A percentile compares a stretch with the other conserved stretches of the same genome.
phyloP scores from a whole-genome alignment of 257 asterid species.

The Przewalskia tangutica region DNA sequence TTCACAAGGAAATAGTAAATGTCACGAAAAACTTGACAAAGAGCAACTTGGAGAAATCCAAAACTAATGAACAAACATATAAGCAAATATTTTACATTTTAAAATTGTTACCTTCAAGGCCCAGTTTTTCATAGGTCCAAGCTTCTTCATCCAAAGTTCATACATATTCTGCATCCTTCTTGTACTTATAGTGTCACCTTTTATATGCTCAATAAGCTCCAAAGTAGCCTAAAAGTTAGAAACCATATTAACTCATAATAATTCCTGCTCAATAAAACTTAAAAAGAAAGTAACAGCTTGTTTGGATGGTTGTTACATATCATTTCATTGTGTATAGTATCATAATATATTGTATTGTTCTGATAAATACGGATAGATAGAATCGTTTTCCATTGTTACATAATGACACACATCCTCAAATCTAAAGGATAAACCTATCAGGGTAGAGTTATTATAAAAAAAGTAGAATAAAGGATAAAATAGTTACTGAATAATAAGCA shows the following conservation, averaged over 20 bases:
- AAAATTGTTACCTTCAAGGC: conserved; percentile 34
- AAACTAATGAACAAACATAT: neutral
- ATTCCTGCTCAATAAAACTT: neutral
- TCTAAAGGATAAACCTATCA: too few species aligned
- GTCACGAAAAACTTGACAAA: neutral
- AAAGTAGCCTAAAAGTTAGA: conserved; percentile 46
- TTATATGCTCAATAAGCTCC: conserved; percentile 44
- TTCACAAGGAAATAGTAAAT: neutral
- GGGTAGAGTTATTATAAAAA: too few species aligned
- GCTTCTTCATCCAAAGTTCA: conserved; percentile 63
- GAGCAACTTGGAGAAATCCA: neutral
- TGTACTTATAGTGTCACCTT: conserved; percentile 32
- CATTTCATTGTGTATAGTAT: too few species aligned
- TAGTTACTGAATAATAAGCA: too few species aligned
- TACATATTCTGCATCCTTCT: conserved; percentile 33
- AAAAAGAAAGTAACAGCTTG: too few species aligned
- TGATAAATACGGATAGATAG: too few species aligned
- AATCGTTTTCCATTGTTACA: too few species aligned
- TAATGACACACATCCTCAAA: too few species aligned
- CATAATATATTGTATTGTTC: too few species aligned
- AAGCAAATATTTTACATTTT: neutral
- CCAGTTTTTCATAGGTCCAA: conserved; percentile 30
- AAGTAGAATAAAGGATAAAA: too few species aligned
- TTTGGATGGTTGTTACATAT: too few species aligned
- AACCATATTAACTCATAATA: neutral